Base-by-base conservation (phyloP, 2,329 filamentous ascomycete species). In the Celoporthe dispersa region DNA sequence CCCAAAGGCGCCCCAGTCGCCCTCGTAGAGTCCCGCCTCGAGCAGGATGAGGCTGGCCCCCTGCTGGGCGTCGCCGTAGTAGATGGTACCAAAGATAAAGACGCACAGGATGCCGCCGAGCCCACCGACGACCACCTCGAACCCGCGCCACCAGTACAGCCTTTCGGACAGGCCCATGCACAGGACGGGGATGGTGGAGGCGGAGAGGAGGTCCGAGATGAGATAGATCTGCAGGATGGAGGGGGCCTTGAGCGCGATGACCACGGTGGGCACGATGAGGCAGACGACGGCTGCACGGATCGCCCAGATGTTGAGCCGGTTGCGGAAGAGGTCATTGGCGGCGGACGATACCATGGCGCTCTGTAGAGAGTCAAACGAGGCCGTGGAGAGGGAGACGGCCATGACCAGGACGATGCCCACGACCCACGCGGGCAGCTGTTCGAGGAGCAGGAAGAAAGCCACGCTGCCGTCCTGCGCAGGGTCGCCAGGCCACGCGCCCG, bases 321-420 rank as follows among this genome's bases (percentile, higher is more conserved):
- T 96, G 75, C 92, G 90, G 86, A 95, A 95, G 19, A 96, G 81
- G 77, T 96, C 93, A 82, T 95, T 95, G 74, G 91, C 94, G 19
- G 90, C 91, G 0, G 91, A 92, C n/a, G 91, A 93, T 9, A 95
- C 91, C 90, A 96, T 94, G 74, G 93, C 91, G 1, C 90, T 92
- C 80, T 95, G 93, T 51, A 95, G 84, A 72, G 87, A 91, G 83
- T 96, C 93, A 73, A 96, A 95, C 0, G 92, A 89, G 0, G 93
- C 90, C 2, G 91, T 93, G 76, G 89, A 92, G 66, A 96, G 86
- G 12, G 88, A 88, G 41, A 94, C 88, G 1, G 92, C 88, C 92
- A 96, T 94, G 77, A 95, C 90, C 12, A 96, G 84, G 0, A 95
- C 88, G 73, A 96, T 87, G 67, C 92, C 92, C 2, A 96, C 87